A percentile compares a stretch with the other conserved stretches of the same genome.
Conservation (phyloP, 2,329 filamentous ascomycete genomes). For the Colletotrichum simmondsii region DNA sequence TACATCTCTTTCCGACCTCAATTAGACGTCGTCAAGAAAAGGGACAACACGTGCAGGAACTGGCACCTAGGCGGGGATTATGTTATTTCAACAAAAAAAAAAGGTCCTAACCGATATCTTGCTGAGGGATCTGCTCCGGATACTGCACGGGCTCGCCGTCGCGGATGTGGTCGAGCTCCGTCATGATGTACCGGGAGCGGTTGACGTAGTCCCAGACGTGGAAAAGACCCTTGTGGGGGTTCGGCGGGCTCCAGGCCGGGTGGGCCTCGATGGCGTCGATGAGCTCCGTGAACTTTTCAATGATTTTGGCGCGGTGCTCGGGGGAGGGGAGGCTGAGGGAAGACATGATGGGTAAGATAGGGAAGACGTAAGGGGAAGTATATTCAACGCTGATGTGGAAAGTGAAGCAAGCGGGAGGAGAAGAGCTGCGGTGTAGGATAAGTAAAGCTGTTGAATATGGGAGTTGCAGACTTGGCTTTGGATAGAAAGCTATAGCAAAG, state of each 20-base stretch:
- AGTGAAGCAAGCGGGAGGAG: background rate
- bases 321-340: conserved; percentile 37
- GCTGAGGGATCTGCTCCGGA: conserved; percentile 48
- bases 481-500: background rate
- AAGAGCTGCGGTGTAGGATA: background rate
- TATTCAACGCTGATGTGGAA: background rate
- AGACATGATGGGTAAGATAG: conserved; percentile 16
- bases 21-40: too few relatives aligned
- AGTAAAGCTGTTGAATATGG: background rate
- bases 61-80: background rate
- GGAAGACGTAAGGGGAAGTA: too few relatives aligned
- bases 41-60: too few relatives aligned
- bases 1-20: too few relatives aligned
- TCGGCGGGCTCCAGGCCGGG: conserved; percentile 41
- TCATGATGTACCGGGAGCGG: conserved; percentile 53
- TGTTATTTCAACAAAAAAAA: background rate
- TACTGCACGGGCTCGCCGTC: conserved; percentile 45
- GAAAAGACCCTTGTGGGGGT: conserved; percentile 45
- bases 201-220: conserved; percentile 55
- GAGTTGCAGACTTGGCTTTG: background rate
- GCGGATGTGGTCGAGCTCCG: conserved; percentile 52
- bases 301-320: conserved; percentile 41
- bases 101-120: conserved; percentile 40
- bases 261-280: conserved; percentile 44
- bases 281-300: conserved; percentile 40